Evolutionary conservation across 2,329 filamentous ascomycete species (phyloP), one percentile per base, ranked within the genome.

Genomic region (Trichophyton benhamiae): DNA sequence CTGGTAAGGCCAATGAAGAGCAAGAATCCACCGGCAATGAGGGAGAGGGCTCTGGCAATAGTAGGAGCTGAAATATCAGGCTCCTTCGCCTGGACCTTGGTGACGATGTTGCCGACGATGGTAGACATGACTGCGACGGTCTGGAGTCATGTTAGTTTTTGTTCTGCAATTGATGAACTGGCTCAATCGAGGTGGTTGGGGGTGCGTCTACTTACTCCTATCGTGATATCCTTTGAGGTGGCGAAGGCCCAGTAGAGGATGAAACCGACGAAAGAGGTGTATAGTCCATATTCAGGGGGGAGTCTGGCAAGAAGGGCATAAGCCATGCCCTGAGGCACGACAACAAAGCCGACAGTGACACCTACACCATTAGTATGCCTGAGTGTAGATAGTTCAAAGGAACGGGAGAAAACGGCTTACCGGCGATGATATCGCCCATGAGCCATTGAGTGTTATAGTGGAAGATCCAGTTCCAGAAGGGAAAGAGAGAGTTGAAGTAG

Each of bases 281-380:
- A 82, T 7, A 85, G 72, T 0, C 83, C 83, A 68, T 83, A 80
- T 65, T 84, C 79, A 20, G 84, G 80, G 0, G 82, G 82, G 9
- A 85, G 83, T 0, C 77, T 82, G 3, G 83, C 83, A 62, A 86
- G 82, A 65, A 83, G 82, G 1, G 83, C 82, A 66, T 85, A 85
- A 0, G 82, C 81, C n/a, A 85, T 68, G 2, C 79, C 81, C 67
- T 86, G 83, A 0, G 83, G 83, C 60, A 86, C 83, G 49, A 85
- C 73, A 75, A 84, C 79, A 30, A 84, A 75, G 7, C 82, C 83
- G 27, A 86, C 62, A 46, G 62, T 63, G 48, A 60, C 52, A 57
- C 62, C 62, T 63, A 11, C 9, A 13, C 33, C 9, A 38, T 38
- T 13, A 38, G n/a, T 0, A 42, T 20, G 20, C 15, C 5, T 41